Evolutionary conservation across 2,329 filamentous ascomycete species (phyloP), one percentile per base, ranked within the genome.

Genomic region (Colletotrichum lentis): DNA sequence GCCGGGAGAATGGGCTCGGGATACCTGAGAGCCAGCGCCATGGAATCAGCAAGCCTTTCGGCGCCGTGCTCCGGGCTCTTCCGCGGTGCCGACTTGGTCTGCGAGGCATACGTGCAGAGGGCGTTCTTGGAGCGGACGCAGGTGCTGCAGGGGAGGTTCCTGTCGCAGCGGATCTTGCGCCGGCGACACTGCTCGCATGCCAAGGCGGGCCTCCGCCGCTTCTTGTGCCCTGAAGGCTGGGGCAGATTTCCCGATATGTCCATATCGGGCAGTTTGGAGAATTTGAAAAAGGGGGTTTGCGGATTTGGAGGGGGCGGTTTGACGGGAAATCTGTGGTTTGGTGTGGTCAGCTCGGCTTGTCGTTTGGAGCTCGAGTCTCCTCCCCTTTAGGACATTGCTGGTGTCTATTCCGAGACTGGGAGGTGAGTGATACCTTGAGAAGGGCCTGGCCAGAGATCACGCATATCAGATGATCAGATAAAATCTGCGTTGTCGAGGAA

Each of bases 111-210:
- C 1, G 85, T 80, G 72, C 88, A 90, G 22, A 80, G 80, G 6
- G 82, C 80, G 47, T 83, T 85, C 70, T 83, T 83, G 24, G 86
- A 85, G 70, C 84, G 83, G n/a, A 84, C 67, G 72, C 88, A 90
- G 66, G 88, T 87, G 67, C 80, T 82, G 72, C 88, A 90, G 1
- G 88, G 88, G 7, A 78, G 76, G 67, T 84, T 83, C 56, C 86
- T 84, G 73, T 90, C 85, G 73, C 88, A 90, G 54, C 83, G 82
- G 67, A 90, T 85, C 75, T 90, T 91, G 47, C 87, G 85, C 63
- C 78, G 82, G 50, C 88, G 81, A 72, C 88, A 90, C 49, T 86
- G 80, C 71, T 82, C 78, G 73, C 87, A 89, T 1, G 87, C 86
- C 39, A 83, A 75, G 3, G 81, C 76, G 41, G 79, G 80, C 20